phyloP scores from a whole-genome alignment of 176 grass and related monocot genomes.

The Melocanna baccifera region DNA sequence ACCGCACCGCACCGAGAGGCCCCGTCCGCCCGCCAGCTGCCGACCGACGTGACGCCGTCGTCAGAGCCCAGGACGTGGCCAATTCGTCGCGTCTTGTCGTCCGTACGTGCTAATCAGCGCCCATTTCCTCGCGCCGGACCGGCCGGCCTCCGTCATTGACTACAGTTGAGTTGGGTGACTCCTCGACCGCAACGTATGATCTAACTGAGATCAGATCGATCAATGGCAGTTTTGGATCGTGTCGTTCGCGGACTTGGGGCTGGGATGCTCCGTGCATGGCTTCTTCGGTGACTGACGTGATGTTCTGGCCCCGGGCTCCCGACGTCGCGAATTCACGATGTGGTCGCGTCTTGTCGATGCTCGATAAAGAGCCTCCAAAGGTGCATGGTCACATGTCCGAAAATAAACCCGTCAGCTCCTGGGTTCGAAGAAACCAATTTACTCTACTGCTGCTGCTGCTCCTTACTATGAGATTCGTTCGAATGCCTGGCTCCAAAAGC shows the following conservation, averaged over 20 bases:
- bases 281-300: conserved; percentile 1
- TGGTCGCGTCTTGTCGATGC: conserved; percentile 29
- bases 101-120: conserved; percentile 22
- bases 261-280: not conserved
- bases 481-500: not conserved
- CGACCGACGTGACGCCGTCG: conserved; percentile 25
- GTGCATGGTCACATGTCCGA: not conserved
- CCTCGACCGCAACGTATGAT: not conserved
- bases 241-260: not conserved
- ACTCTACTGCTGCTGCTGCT: not conserved
- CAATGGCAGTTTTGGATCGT: not conserved
- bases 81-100: conserved; percentile 37
- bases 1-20: conserved; percentile 5
- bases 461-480: too few relatives aligned
- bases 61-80: not conserved
- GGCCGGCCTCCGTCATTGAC: not conserved
- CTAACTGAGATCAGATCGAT: not conserved
- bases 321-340: conserved; percentile 5
- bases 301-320: conserved; percentile 20
- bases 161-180: not conserved
- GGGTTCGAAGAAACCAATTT: not conserved
- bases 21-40: conserved; percentile 10
- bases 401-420: not conserved
- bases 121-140: not conserved
- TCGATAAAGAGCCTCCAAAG: not conserved